Evolutionary conservation across 2,329 filamentous ascomycete genomes (phyloP).

Genomic region (Pestalotiopsis sp.): DNA sequence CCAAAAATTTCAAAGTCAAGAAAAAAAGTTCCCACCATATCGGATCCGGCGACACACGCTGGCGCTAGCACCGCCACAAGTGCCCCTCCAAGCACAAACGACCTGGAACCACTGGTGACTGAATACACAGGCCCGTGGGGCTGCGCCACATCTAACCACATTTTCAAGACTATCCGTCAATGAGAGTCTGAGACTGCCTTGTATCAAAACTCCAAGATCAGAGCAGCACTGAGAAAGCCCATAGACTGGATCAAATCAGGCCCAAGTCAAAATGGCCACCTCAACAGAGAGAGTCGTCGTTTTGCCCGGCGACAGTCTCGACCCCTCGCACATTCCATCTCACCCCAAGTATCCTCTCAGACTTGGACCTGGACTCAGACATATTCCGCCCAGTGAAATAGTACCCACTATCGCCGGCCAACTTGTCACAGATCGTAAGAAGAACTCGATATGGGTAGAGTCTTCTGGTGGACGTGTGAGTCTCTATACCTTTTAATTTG

Average conservation of each 20-base stretch:
- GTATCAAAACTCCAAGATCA: neutral
- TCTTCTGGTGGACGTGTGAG: constrained; percentile 67
- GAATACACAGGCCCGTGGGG: neutral
- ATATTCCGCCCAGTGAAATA: constrained; percentile 76
- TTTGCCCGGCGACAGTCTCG: constrained; percentile 78
- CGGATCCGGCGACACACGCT: neutral
- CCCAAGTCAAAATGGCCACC: constrained; percentile 44
- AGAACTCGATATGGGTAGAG: constrained; percentile 79
- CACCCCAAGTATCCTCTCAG: constrained; percentile 71
- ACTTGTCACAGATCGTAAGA: constrained; percentile 66
- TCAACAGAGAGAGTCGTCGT: constrained; percentile 60
- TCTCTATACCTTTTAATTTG: neutral
- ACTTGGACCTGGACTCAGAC: constrained; percentile 79
- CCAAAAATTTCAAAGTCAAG: constrained; percentile 12
- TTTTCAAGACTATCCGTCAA: neutral
- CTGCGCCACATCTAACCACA: constrained; percentile 3
- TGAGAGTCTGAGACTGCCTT: constrained; percentile 10
- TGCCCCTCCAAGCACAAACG: neutral
- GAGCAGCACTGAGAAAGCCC: neutral
- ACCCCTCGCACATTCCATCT: constrained; percentile 64
- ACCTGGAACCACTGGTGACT: no score
- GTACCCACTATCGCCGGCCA: constrained; percentile 67
- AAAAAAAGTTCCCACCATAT: constrained; percentile 13
- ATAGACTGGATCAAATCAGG: neutral
- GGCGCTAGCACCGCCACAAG: constrained; percentile 3